Evolutionary conservation across 176 grass and related monocot species (phyloP).

Genomic region (Olyra latifolia): DNA sequence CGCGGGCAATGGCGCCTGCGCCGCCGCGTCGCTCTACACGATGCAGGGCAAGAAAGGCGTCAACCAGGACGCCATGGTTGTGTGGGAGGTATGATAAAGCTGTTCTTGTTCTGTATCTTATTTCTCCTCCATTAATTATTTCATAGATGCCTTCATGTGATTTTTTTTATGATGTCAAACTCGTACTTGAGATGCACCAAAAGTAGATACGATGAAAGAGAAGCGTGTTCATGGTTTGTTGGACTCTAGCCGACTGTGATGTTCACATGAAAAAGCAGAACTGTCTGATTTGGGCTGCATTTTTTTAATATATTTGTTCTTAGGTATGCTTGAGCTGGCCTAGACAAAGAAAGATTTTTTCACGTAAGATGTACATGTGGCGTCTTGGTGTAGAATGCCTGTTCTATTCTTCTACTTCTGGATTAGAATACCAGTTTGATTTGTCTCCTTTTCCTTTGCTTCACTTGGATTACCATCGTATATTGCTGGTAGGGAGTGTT

Average conservation of each 20-base stretch:
- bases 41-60: slow-evolving; percentile 91
- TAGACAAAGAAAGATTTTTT: slow-evolving; percentile 30
- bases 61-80: slow-evolving; percentile 96
- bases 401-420: slow-evolving; percentile 18
- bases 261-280: slow-evolving; percentile 18
- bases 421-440: slow-evolving; percentile 17
- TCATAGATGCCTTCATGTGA: not conserved
- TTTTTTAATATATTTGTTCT: slow-evolving; percentile 23
- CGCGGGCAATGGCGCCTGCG: slow-evolving; percentile 50
- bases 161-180: slow-evolving; percentile 7
- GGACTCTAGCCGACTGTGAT: slow-evolving; percentile 8
- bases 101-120: not conserved
- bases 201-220: not conserved
- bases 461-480: slow-evolving; percentile 41
- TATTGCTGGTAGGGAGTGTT: not conserved
- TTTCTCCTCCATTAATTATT: not conserved
- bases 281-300: not conserved
- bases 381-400: slow-evolving; percentile 14
- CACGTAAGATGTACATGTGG: slow-evolving; percentile 31
- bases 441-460: not conserved
- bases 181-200: not conserved
- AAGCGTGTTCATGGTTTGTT: slow-evolving; percentile 30
- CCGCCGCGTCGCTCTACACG: slow-evolving; percentile 70
- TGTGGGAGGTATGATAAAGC: slow-evolving; percentile 59
- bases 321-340: slow-evolving; percentile 29